Evolutionary conservation across 345 rosid species (phyloP), one percentile per base, ranked within the genome.

Genomic region (Eucalyptus polyanthemos): DNA sequence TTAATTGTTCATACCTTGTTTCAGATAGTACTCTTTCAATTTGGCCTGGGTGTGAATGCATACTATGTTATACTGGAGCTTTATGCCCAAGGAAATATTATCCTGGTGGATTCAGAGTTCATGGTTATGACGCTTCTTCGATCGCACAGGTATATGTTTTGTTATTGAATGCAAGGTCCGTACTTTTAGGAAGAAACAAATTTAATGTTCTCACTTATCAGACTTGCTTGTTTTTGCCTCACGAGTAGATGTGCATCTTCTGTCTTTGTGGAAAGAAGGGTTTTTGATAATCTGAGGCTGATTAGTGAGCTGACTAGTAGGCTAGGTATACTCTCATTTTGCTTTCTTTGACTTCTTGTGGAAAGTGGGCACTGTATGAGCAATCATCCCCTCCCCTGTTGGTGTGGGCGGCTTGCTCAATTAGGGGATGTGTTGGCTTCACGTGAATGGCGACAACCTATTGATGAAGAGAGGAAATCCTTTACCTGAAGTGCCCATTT

Each of bases 1-100:
- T 89, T 80, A 4, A 56, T 88, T 42, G 65, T 86, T 87, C 17
- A 50, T 83, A 19, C 87, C 91, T 62, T 88, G 85, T 50, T 54
- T 62, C 94, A 98, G 99, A 98, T 98, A 87, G 93, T 98, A 87
- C 94, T 98, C 89, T 98, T 98, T 89, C 99, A 98, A 94, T 98
- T 97, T 88, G 99, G 99, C 29, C 90, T 97, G 86, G 99, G 99
- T 42, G 91, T 93, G 80, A 98, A 96, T 92, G 99, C 99, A 1
- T 96, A 97, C 89, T 98, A 97, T 93, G 95, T 97, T 54, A 96
- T 98, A 88, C 86, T 98, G 96, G 99, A 98, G 96, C 90, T 98
- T 92, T 98, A 97, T 92, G 98, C 99, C 50, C 99, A 98, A 95
- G 99, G 99, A 91, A 98, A 98, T 91, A 95, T 98, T 87, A 90